Percentiles rank a stretch among this genome's conserved stretches.
Evolutionary conservation across 148 eudicot genomes (phyloP).

Genomic region (Cornus florida): DNA sequence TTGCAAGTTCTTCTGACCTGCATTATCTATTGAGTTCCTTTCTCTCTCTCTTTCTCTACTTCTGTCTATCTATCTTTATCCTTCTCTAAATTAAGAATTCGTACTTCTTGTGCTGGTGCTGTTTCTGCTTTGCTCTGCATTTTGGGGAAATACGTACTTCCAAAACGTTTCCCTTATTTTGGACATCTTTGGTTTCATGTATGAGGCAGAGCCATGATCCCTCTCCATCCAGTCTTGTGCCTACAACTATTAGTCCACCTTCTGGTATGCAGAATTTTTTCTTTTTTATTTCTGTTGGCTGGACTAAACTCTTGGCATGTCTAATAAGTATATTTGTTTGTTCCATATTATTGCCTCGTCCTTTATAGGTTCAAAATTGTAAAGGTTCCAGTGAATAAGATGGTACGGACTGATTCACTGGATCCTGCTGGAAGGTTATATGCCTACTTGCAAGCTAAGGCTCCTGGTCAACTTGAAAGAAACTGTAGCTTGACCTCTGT

Average conservation of each 20-base stretch:
- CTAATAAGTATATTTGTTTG: neutral
- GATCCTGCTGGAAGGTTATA: slow-evolving; percentile 98
- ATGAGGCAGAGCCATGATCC: slow-evolving; percentile 56
- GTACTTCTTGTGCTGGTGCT: neutral
- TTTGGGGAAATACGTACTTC: neutral
- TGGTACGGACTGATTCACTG: slow-evolving; percentile 84
- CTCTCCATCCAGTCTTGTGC: slow-evolving; percentile 38
- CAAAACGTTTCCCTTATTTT: neutral
- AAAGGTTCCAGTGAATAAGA: slow-evolving; percentile 69
- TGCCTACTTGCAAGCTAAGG: slow-evolving; percentile 82
- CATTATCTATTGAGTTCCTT: neutral
- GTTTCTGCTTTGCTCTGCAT: neutral
- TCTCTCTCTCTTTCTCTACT: no score
- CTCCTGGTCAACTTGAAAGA: slow-evolving; percentile 54
- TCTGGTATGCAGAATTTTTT: slow-evolving; percentile 40
- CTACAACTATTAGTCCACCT: slow-evolving; percentile 31
- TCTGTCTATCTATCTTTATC: no score
- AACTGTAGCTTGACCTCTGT: slow-evolving; percentile 56
- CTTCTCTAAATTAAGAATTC: no score
- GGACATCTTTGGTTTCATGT: slow-evolving; percentile 9
- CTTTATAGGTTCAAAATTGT: slow-evolving; percentile 42
- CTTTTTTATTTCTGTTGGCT: neutral
- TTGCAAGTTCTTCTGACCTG: neutral
- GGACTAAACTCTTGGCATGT: neutral
- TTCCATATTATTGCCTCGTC: slow-evolving; percentile 2